Base-by-base conservation (phyloP, 257 asterid genomes). In the Jasminum sambac region DNA sequence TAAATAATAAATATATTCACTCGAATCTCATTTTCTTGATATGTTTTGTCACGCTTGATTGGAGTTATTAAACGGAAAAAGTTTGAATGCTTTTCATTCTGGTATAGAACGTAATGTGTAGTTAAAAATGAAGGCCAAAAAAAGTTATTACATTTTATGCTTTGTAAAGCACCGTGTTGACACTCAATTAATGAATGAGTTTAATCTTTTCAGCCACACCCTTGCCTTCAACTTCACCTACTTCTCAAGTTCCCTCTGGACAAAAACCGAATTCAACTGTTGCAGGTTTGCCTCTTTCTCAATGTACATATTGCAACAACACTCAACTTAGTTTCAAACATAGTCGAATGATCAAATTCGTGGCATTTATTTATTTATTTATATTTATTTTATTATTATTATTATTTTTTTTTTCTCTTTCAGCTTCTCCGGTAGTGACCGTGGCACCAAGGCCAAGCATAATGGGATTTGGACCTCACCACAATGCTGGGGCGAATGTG, bases 341-440 rank as follows among this genome's bases (percentile, higher is more conserved):
- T 16, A 38, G n/a, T 14, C 58, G 21, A 11, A 30, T 30, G 4
- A 30, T 4, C 1, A 30, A 30, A 30, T 30, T 30, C 36, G n/a
- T n/a, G n/a, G n/a, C n/a, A 30, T 30, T 4, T 30, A 1, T 30
- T 4, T 30, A 1, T 30, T 30, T 30, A 1, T 30, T 30, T 30
- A n/a, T n/a, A n/a, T n/a, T n/a, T n/a, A n/a, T n/a, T n/a, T n/a
- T n/a, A n/a, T n/a, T n/a, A n/a, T n/a, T n/a, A n/a, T n/a, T n/a
- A n/a, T 26, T 30, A 17, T 46, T 24, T 63, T 7, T 0, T 10
- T 19, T 23, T 7, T 46, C n/a, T 70, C 5, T 67, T 83, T 60
- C 83, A 89, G 91, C 89, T 79, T 79, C 87, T 59, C 97, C 96
- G 0, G 61, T 73, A 65, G 81, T 66, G 52, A 78, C 84, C 16